Evolutionary conservation across 2,329 filamentous ascomycete genomes (phyloP), one percentile per base, ranked within the genome.

Genomic region (Sporothrix mexicana): DNA sequence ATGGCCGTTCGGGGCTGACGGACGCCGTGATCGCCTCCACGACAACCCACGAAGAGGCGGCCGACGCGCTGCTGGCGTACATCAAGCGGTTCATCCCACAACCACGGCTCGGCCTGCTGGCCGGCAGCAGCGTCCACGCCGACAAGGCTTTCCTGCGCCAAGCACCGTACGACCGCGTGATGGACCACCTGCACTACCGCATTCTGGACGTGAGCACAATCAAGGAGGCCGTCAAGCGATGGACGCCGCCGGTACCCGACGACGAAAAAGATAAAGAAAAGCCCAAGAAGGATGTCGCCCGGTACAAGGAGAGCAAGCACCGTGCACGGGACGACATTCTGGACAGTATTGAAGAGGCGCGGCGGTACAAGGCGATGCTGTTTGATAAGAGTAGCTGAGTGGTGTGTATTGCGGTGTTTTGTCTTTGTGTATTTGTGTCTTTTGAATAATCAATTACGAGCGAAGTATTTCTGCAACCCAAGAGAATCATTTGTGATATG

Each of bases 311-410:
- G 79, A 89, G 88, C 51, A 84, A 90, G 69, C 96, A 99, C 83
- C 89, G 95, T 81, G 96, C 96, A 0, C 90, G 88, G 77, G 90
- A 93, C 72, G 96, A 99, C 81, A 97, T 99, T 73, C 81, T 98
- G 74, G 96, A 99, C 84, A 98, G 95, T 82, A 98, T 99, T 75
- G 91, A 88, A 72, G 96, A 99, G 84, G 95, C 95, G 71, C 89
- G 85, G 78, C 98, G 92, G 80, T 98, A 97, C 81, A 89, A 88
- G 78, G 85, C 91, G 74, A 84, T 67, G 25, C 20, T 74, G 1
- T 74, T 80, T 20, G 77, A 78, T 12, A 3, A 51, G 7, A 25
- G 8, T 15, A 20, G 17, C 9, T 49, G 15, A 36, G n/a, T 10
- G 41, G 13, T 41, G 45, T 13, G n/a, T 36, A 36, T 36, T 36